Evolutionary conservation across 768 basidiomycete species (phyloP).

Genomic region (Butyriboletus loyo): DNA sequence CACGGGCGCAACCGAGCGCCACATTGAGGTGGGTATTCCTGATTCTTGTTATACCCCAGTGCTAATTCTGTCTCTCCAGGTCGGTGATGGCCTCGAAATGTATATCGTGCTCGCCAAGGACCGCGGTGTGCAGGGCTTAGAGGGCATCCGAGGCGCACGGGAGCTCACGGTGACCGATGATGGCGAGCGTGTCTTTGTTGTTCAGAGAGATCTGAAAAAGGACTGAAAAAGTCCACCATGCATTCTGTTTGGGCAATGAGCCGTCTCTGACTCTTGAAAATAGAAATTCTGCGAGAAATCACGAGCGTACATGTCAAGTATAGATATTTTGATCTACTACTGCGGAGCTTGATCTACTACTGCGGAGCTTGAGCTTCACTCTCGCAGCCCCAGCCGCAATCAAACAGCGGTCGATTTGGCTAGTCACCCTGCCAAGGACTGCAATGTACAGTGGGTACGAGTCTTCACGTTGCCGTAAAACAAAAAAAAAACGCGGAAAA

Average conservation of each 20-base stretch:
- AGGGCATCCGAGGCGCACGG: constrained; percentile 51
- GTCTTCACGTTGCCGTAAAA: too few relatives aligned
- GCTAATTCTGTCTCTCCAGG: constrained; percentile 42
- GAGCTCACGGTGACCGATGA: constrained; percentile 62
- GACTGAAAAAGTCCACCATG: constrained; percentile 43
- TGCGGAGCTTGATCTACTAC: too few relatives aligned
- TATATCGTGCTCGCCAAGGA: constrained; percentile 79
- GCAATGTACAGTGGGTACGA: background rate
- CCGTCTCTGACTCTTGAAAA: background rate
- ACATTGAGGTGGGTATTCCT: constrained; percentile 77
- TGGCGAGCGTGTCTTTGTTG: constrained; percentile 73
- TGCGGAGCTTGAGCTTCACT: too few relatives aligned
- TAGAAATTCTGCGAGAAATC: background rate
- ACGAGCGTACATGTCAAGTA: background rate
- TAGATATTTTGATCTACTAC: background rate
- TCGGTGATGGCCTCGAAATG: constrained; percentile 94
- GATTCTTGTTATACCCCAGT: constrained; percentile 1
- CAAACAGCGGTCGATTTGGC: too few relatives aligned
- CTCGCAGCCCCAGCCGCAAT: too few relatives aligned
- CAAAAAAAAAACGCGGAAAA: background rate
- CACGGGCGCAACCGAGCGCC: constrained; percentile 95
- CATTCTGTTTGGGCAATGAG: background rate
- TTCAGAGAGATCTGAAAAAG: constrained; percentile 79
- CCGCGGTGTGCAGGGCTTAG: constrained; percentile 57
- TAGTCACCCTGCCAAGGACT: background rate